Conservation (phyloP, 768 basidiomycete genomes). For the Chalciporus sphaerocephalus region DNA sequence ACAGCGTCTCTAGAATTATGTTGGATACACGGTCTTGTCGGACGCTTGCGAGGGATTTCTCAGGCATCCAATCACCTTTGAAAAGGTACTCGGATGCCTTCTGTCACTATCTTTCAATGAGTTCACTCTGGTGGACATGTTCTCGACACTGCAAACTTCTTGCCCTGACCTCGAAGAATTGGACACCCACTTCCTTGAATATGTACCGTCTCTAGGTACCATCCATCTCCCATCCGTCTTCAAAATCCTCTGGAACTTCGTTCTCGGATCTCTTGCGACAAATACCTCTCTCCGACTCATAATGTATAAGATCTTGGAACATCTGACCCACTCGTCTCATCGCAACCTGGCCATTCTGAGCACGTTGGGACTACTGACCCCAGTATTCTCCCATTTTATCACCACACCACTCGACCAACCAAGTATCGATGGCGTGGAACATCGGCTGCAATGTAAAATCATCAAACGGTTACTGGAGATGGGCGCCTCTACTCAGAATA, state of each 20-base stretch:
- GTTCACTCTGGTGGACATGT: constrained; percentile 54
- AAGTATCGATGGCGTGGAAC: constrained; percentile 34
- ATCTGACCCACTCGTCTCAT: constrained; percentile 56
- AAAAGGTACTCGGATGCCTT: constrained; percentile 61
- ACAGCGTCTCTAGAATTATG: constrained; percentile 25
- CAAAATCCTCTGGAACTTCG: constrained; percentile 51
- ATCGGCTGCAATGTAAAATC: constrained; percentile 55
- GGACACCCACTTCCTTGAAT: constrained; percentile 40
- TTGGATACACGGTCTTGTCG: constrained; percentile 63
- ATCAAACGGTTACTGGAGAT: constrained; percentile 69
- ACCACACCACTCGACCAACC: constrained; percentile 17
- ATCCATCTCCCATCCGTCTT: constrained; percentile 62
- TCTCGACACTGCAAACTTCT: constrained; percentile 39
- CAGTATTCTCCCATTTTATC: constrained; percentile 39
- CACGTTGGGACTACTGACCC: constrained; percentile 49
- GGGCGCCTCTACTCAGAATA: constrained; percentile 62
- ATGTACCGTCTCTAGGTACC: constrained; percentile 37
- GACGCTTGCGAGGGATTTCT: constrained; percentile 56
- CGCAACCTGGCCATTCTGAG: constrained; percentile 67
- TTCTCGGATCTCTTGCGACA: constrained; percentile 33
- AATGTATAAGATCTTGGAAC: constrained; percentile 59
- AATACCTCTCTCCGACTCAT: constrained; percentile 46
- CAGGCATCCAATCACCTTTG: constrained; percentile 41
- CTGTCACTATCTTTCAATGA: constrained; percentile 65
- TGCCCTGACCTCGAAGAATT: constrained; percentile 39